These are phyloP conservation scores for Trichoderma atrobrunneum DNA, from an alignment of 2,329 filamentous ascomycete genomes.

Conservation along the genomic window DNA sequence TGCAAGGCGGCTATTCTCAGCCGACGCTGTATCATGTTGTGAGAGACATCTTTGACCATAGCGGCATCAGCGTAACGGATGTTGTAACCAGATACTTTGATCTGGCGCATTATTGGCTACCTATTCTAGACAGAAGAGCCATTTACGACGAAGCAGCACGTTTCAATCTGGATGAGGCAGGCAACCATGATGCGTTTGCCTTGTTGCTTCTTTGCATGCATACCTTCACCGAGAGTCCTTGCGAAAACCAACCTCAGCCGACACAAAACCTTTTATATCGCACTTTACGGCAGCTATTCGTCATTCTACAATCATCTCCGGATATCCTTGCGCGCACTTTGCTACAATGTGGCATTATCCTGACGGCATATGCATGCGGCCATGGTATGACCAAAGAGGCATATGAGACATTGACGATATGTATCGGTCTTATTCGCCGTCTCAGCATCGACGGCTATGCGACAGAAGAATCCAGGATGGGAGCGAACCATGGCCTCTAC, in stretches of 20 bases:
- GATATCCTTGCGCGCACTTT: neutral
- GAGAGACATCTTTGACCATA: neutral
- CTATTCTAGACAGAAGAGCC: neutral
- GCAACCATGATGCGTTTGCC: neutral
- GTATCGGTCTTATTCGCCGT: neutral
- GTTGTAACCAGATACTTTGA: neutral
- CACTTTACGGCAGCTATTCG: neutral
- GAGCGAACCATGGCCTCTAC: neutral
- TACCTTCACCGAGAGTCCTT: neutral
- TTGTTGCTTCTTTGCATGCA: constrained; percentile 4
- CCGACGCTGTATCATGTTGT: neutral
- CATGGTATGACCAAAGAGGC: constrained; percentile 1
- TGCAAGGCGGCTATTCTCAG: neutral
- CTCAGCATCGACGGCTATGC: neutral
- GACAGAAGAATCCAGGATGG: neutral
- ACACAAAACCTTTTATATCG: neutral
- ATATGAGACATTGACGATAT: neutral
- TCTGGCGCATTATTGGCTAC: neutral
- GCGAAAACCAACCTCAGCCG: neutral
- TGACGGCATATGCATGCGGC: neutral
- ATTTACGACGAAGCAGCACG: neutral
- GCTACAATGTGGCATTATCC: constrained; percentile 1
- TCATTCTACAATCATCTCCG: neutral
- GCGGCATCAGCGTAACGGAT: neutral
- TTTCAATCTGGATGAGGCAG: neutral